Base-by-base conservation (phyloP, 2,329 filamentous ascomycete species). In the Penicillium sp. region DNA sequence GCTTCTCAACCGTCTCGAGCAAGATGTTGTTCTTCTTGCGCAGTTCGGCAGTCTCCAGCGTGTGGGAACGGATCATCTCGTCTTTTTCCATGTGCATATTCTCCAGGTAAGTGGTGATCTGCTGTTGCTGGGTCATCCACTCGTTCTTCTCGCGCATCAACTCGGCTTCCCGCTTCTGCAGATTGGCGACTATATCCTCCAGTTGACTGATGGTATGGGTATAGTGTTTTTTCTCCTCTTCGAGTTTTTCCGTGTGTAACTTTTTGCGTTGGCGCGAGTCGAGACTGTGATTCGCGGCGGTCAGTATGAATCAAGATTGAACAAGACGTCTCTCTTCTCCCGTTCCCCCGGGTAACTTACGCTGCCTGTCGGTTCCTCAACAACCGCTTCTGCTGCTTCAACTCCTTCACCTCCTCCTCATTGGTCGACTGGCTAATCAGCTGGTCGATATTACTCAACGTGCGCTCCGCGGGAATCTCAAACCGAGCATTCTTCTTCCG, bases 401-500 rank as follows among this genome's bases (percentile, higher is more conserved):
- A 85, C 81, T 98, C 93, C 85, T 97, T 98, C 82, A 97, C 91
- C 82, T 96, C 90, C 68, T 95, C 89, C 73, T 98, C 94, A 59
- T 88, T 92, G 53, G 71, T 79, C 38, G 92, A 94, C 79, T 92
- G 89, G 57, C 89, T 85, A 78, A 99, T 98, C 74, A 98, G 85
- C 64, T 92, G 86, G 78, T 99, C 95, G 79, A 99, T 98, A 81
- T 96, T 98, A 83, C 87, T 89, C 70, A 99, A 86, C 73, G 93
- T 98, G 65, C 93, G 88, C 81, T 97, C 95, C 49, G 91, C 89
- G 10, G 95, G 95, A 69, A 99, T 99, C 74, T 98, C 94, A 79
- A 98, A 97, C 69, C 94, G 91, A 68, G 93, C 93, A 75, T 98
- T 99, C 90, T 98, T 98, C 88, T 99, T 99, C 73, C 95, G 88